phyloP scores from a whole-genome alignment of 768 basidiomycete species.

The Leucocoprinus birnbaumii region DNA sequence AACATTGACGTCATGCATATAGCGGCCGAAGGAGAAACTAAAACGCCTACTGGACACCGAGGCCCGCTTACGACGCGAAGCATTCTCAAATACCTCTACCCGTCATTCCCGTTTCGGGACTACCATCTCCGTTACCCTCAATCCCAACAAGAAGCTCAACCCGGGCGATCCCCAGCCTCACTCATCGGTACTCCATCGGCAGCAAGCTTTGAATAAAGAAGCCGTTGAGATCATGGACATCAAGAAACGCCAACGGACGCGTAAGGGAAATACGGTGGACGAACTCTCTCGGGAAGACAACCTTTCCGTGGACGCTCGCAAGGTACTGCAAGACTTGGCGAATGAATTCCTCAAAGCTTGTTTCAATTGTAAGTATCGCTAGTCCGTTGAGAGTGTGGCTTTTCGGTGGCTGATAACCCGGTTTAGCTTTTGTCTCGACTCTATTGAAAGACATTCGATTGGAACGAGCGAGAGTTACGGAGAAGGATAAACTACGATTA shows the following conservation, averaged over 20 bases:
- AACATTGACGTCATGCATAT: constrained; percentile 12
- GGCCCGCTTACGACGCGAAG: constrained; percentile 55
- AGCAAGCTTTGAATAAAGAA: constrained; percentile 72
- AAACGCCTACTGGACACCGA: constrained; percentile 78
- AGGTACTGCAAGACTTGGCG: constrained; percentile 66
- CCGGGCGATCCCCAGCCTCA: constrained; percentile 31
- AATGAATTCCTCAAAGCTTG: constrained; percentile 74
- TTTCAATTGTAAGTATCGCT: constrained; percentile 75
- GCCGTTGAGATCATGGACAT: constrained; percentile 72
- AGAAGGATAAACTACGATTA: constrained; percentile 89
- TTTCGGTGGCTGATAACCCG: constrained; percentile 4
- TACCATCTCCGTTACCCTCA: constrained; percentile 79
- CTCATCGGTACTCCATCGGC: constrained; percentile 79
- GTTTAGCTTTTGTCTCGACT: constrained; percentile 79
- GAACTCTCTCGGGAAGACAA: constrained; percentile 69
- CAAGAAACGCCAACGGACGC: constrained; percentile 55
- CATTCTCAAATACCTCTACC: constrained; percentile 55
- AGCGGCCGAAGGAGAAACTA: constrained; percentile 71
- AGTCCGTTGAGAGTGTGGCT: constrained; percentile 6
- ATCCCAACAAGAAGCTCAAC: constrained; percentile 45
- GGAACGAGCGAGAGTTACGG: constrained; percentile 89
- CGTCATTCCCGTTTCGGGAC: constrained; percentile 97
- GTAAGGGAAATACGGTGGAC: constrained; percentile 60
- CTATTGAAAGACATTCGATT: constrained; percentile 92
- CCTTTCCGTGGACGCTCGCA: constrained; percentile 61